Evolutionary conservation across 768 basidiomycete species (phyloP).

Genomic region (Dendrothele bispora): DNA sequence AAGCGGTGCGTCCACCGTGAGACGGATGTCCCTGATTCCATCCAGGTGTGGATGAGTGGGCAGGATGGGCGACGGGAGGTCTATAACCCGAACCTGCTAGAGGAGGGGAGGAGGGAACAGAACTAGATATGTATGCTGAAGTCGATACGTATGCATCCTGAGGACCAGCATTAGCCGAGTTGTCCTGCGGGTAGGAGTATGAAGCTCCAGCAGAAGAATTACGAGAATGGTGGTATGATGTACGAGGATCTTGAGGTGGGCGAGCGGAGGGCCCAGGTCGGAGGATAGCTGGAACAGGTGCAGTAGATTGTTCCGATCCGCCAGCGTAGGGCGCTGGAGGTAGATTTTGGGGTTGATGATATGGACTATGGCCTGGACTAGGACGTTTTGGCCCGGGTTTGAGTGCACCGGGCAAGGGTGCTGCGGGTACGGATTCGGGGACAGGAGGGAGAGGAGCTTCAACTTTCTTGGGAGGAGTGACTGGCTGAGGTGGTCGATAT

Average conservation of each 20-base stretch:
- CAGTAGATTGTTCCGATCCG: not conserved
- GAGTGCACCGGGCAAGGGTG: conserved; percentile 16
- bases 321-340: not conserved
- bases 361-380: conserved; percentile 1
- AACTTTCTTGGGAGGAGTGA: not conserved
- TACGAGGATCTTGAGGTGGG: not conserved
- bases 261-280: conserved; percentile 6
- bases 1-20: too few relatives aligned
- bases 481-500: conserved; percentile 35
- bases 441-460: not conserved
- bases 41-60: not conserved
- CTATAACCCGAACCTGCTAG: not conserved
- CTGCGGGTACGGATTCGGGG: conserved; percentile 4
- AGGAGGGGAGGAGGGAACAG: conserved; percentile 4
- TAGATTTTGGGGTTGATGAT: conserved; percentile 5
- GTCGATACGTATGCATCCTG: conserved; percentile 11
- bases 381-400: conserved; percentile 15
- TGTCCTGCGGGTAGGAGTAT: not conserved
- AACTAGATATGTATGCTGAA: not conserved
- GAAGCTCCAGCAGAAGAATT: not conserved
- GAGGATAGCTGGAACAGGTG: conserved; percentile 7
- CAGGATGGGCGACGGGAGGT: not conserved
- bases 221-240: not conserved
- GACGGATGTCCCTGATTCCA: not conserved
- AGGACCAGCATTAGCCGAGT: not conserved